These are phyloP conservation scores for Spergularia bocconei DNA, from an alignment of 148 eudicot genomes.

Conservation along the genomic window DNA sequence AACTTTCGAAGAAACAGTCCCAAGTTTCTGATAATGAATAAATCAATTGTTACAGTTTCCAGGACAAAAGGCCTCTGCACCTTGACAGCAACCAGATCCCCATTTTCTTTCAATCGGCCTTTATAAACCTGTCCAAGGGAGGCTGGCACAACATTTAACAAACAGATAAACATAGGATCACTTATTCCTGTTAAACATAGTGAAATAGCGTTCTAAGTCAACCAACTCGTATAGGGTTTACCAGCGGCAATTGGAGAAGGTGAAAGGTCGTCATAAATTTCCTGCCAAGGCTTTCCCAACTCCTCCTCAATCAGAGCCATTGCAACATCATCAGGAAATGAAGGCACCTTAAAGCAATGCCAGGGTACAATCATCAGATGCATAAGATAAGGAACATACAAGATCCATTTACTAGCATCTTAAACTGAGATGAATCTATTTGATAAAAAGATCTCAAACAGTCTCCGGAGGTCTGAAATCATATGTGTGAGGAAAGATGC, in stretches of 20 bases:
- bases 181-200: neutral
- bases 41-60: conserved; percentile 94
- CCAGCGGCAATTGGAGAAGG: conserved; percentile 98
- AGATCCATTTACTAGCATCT: conserved; percentile 1
- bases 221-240: conserved; percentile 20
- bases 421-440: neutral
- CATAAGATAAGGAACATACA: neutral
- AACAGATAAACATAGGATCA: conserved; percentile 10
- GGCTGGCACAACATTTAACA: conserved; percentile 48
- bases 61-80: conserved; percentile 99
- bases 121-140: conserved; percentile 99
- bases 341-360: conserved; percentile 70
- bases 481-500: neutral
- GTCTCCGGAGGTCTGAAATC: neutral
- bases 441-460: neutral
- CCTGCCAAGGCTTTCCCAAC: conserved; percentile 91
- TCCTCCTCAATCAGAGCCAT: conserved; percentile 96
- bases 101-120: conserved; percentile 94
- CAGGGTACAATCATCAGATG: conserved; percentile 21
- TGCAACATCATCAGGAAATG: conserved; percentile 96
- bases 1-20: conserved; percentile 89
- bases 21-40: conserved; percentile 76
- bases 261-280: conserved; percentile 87
- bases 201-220: neutral
- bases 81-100: conserved; percentile 96